phyloP scores from a whole-genome alignment of 257 asterid species.

The Mitragyna speciosa region DNA sequence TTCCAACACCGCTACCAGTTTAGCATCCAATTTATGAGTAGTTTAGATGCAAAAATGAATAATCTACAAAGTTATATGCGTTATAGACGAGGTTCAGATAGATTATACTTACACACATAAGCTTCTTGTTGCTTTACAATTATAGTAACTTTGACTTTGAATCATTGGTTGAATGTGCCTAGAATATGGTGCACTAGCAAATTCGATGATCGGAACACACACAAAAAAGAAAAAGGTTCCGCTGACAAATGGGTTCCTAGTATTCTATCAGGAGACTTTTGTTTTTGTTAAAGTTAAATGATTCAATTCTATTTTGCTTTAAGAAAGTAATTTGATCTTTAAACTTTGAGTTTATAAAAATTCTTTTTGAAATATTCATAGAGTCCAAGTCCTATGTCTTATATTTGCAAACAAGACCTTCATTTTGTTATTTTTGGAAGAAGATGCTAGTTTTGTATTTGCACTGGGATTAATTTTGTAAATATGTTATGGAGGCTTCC shows the following conservation, averaged over 20 bases:
- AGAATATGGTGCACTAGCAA: neutral
- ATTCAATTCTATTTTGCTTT: neutral
- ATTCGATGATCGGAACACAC: no score
- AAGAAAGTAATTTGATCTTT: neutral
- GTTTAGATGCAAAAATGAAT: neutral
- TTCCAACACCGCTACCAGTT: conserved; percentile 7
- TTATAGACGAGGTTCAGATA: no score
- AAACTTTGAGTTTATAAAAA: neutral
- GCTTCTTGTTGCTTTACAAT: neutral
- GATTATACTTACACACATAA: neutral
- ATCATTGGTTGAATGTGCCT: neutral
- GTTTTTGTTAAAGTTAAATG: neutral
- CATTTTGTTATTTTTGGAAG: no score
- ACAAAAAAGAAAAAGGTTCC: no score
- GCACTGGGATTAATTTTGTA: neutral
- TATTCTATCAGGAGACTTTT: neutral
- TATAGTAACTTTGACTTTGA: neutral
- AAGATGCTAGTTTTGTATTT: no score
- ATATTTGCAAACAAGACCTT: no score
- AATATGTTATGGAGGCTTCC: neutral
- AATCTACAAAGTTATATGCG: no score
- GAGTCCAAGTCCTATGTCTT: no score
- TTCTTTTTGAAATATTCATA: no score
- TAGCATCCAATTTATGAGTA: conserved; percentile 2
- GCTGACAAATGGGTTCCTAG: neutral